phyloP scores from a whole-genome alignment of 2,329 filamentous ascomycete species.

The Grosmannia serpens region DNA sequence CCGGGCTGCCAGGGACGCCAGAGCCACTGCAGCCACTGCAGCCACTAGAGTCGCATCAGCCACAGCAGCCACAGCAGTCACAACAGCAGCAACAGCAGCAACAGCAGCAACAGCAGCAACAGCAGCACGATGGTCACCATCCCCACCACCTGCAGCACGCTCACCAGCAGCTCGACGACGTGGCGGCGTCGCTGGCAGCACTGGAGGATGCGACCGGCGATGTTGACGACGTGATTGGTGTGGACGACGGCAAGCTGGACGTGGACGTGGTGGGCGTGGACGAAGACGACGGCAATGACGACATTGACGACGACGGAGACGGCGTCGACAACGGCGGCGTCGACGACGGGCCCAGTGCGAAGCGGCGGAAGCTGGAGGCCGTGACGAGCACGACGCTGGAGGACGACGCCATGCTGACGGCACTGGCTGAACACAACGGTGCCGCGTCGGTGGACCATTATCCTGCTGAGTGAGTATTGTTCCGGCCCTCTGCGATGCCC shows the following conservation, averaged over 20 bases:
- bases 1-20: not conserved
- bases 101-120: not conserved
- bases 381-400: slow-evolving; percentile 26
- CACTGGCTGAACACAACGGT: slow-evolving; percentile 32
- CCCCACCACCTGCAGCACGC: not conserved
- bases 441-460: slow-evolving; percentile 26
- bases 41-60: not conserved
- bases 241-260: not conserved
- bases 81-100: slow-evolving; percentile 3
- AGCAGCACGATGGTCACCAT: not conserved
- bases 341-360: slow-evolving; percentile 22
- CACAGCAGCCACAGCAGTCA: not conserved
- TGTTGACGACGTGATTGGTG: not conserved
- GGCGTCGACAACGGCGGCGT: slow-evolving; percentile 14
- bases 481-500: not conserved
- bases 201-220: slow-evolving; percentile 7
- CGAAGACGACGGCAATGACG: not conserved
- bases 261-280: not conserved
- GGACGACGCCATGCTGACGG: slow-evolving; percentile 35
- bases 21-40: not conserved
- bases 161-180: not conserved
- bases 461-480: slow-evolving; percentile 27
- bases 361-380: slow-evolving; percentile 28
- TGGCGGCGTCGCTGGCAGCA: not conserved
- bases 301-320: slow-evolving; percentile 14